Conservation (phyloP, 768 basidiomycete genomes). For the Tephrocybe sp. region DNA sequence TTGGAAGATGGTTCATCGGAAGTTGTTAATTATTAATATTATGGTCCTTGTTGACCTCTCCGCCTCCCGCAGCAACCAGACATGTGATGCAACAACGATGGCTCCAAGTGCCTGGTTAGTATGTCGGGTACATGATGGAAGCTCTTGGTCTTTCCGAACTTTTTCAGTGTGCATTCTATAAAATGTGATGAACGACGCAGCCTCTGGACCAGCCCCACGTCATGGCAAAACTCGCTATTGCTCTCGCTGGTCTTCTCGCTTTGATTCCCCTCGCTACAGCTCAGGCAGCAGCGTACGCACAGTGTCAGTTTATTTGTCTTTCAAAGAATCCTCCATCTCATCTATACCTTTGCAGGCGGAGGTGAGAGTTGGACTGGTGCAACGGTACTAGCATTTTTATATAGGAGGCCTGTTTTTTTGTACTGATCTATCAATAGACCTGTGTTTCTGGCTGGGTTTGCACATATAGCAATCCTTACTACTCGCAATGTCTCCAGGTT, state of each 20-base stretch:
- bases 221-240: not conserved
- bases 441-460: conserved; percentile 27
- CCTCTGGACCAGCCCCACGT: not conserved
- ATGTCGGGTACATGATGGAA: conserved; percentile 30
- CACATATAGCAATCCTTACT: conserved; percentile 27
- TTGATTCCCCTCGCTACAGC: not conserved
- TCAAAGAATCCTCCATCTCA: not conserved
- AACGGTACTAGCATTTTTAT: not conserved
- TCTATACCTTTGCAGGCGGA: not conserved
- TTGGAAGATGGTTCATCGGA: conserved; percentile 1
- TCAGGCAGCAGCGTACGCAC: not conserved
- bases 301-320: not conserved
- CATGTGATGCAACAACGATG: conserved; percentile 17
- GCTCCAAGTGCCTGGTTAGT: conserved; percentile 17
- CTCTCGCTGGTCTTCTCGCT: not conserved
- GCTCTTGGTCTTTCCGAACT: not conserved
- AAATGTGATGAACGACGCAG: not conserved
- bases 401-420: not conserved
- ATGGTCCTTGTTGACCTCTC: not conserved
- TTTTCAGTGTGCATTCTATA: not conserved
- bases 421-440: not conserved
- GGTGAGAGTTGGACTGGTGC: not conserved
- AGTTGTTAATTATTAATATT: not conserved
- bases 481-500: not conserved
- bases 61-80: not conserved